Evolutionary conservation across 2,329 filamentous ascomycete genomes (phyloP), one percentile per base, ranked within the genome.

Genomic region (Aspergillus phoenicis): DNA sequence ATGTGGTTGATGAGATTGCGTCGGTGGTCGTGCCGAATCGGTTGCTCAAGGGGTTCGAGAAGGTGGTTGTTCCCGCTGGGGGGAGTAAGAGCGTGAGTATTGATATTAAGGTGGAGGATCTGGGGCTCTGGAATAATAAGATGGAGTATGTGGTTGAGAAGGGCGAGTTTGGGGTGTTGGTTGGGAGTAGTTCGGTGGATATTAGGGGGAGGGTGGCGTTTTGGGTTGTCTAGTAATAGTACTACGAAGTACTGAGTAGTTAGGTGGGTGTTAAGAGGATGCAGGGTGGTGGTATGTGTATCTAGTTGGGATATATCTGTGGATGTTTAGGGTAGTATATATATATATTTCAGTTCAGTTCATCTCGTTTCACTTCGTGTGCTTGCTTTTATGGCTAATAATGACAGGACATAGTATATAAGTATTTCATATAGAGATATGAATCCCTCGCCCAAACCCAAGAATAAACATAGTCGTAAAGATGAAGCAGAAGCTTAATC

Each of bases 131-230:
- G 85, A 78, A 86, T 71, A 67, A 75, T 11, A 79, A 75, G 36
- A 89, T 91, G 87, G 77, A 88, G 72, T 91, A 91, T 73, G 87
- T 90, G 24, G 89, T 92, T 39, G 90, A 92, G 80, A 84, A 84
- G 3, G 89, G 89, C 1, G 83, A 87, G 43, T 92, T 91, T 71
- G 75, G 81, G 5, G 78, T 91, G 8, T 78, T 82, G 58, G 83
- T 89, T 15, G 89, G 88, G 2, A 75, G 76, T n/a, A 83, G 79
- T 63, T 74, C 72, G n/a, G 62, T 62, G 57, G 74, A 76, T 69
- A 71, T 75, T 59, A 61, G 72, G 56, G 73, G 68, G 5, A 75
- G 71, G 60, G 65, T 68, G 33, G 75, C 70, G 5, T 73, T 76
- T 45, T 68, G 68, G 59, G 73, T 75, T 22, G 61, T 61, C 59